Evolutionary conservation across 2,329 filamentous ascomycete species (phyloP).

Genomic region (Stromatinia cepivora): DNA sequence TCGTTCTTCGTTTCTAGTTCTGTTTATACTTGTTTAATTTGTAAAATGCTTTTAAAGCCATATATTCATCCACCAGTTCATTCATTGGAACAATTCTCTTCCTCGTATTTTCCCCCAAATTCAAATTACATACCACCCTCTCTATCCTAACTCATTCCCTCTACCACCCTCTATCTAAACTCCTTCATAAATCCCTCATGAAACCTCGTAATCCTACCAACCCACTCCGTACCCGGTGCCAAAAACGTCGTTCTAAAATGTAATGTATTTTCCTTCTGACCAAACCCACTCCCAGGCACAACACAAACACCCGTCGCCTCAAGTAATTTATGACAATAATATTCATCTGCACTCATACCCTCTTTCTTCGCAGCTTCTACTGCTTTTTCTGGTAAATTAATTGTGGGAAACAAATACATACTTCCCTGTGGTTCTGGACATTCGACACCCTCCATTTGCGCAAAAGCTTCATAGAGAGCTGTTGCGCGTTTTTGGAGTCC

Average conservation of each 20-base stretch:
- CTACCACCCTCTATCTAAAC: conserved; percentile 49
- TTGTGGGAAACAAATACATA: conserved; percentile 99
- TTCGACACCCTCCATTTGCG: conserved; percentile 92
- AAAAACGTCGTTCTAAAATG: conserved; percentile 98
- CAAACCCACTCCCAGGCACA: conserved; percentile 89
- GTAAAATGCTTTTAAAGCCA: background rate
- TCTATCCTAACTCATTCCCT: background rate
- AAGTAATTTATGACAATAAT: conserved; percentile 87
- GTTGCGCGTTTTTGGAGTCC: conserved; percentile 77
- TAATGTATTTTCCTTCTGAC: conserved; percentile 84
- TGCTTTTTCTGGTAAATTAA: conserved; percentile 75
- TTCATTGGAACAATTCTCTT: background rate
- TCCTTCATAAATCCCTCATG: conserved; percentile 88
- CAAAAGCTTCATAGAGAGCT: conserved; percentile 87
- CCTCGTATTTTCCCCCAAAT: background rate
- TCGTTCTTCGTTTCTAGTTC: background rate
- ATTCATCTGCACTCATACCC: conserved; percentile 79
- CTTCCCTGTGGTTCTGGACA: conserved; percentile 75
- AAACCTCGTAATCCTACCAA: conserved; percentile 82
- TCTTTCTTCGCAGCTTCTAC: conserved; percentile 72
- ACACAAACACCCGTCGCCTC: conserved; percentile 95
- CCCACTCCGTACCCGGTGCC: conserved; percentile 94
- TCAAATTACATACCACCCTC: background rate
- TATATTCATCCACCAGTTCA: background rate
- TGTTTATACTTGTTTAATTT: background rate